Evolutionary conservation across 371 early-diverging fungal genomes (phyloP).

Genomic region (Apophysomyces sp.): DNA sequence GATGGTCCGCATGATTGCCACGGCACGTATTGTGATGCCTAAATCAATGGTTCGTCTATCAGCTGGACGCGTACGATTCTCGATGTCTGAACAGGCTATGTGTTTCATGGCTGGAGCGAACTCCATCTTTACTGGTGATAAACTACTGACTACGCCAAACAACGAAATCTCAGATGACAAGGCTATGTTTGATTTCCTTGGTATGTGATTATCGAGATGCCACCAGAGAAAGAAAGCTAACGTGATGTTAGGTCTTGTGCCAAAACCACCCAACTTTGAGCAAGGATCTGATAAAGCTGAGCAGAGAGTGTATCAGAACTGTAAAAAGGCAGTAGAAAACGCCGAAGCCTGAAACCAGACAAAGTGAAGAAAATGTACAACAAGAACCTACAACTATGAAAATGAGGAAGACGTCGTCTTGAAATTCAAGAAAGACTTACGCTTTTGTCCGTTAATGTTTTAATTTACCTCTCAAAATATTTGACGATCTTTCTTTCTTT

Average conservation of each 20-base stretch:
- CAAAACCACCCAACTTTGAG: slow-evolving; percentile 61
- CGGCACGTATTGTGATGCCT: slow-evolving; percentile 82
- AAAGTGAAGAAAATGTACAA: not conserved
- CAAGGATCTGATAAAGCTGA: slow-evolving; percentile 41
- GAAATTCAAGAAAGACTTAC: no score
- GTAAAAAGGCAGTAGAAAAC: not conserved
- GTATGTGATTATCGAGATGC: slow-evolving; percentile 23
- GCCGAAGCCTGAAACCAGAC: not conserved
- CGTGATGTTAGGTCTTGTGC: slow-evolving; percentile 45
- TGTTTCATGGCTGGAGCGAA: slow-evolving; percentile 86
- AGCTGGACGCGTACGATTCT: slow-evolving; percentile 75
- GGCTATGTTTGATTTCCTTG: slow-evolving; percentile 70
- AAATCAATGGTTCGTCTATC: slow-evolving; percentile 77
- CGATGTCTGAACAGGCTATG: slow-evolving; percentile 74
- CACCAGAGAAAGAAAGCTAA: not conserved
- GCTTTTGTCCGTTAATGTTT: no score
- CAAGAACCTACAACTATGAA: not conserved
- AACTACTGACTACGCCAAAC: slow-evolving; percentile 77
- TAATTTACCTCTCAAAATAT: no score
- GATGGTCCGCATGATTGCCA: slow-evolving; percentile 82
- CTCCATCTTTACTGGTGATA: slow-evolving; percentile 83
- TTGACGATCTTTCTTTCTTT: no score
- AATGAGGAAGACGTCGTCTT: not conserved
- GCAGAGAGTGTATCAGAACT: slow-evolving; percentile 4
- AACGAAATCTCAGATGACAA: slow-evolving; percentile 69